Percentiles rank a stretch among this genome's conserved stretches.
Conservation (phyloP, 2,329 filamentous ascomycete genomes). For the Colletotrichum chlorophyti region DNA sequence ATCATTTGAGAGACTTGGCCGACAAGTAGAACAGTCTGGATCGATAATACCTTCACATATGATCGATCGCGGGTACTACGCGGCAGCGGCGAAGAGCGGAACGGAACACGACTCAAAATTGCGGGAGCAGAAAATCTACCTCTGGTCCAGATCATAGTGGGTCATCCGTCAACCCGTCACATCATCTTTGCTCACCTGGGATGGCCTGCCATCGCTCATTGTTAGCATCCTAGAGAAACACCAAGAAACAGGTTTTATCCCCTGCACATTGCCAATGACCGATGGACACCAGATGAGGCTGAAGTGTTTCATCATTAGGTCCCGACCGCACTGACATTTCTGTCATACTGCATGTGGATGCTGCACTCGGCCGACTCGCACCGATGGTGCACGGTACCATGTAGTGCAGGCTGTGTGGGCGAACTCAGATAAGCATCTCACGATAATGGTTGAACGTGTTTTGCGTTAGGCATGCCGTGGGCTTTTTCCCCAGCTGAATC, state of each 20-base stretch:
- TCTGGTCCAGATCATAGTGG: constrained; percentile 9
- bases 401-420: too few relatives aligned
- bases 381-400: constrained; percentile 1
- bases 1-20: constrained; percentile 8
- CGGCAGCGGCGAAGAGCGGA: constrained; percentile 16
- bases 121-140: constrained; percentile 4
- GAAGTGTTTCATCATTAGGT: constrained; percentile 29
- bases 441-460: neutral
- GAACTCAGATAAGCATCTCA: neutral
- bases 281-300: constrained; percentile 25
- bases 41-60: constrained; percentile 21
- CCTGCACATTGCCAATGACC: constrained; percentile 6
- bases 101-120: constrained; percentile 22
- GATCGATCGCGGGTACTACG: constrained; percentile 23
- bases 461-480: neutral
- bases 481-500: neutral
- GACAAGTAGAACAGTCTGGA: constrained; percentile 6
- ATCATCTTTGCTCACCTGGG: too few relatives aligned
- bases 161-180: constrained; percentile 2
- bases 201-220: constrained; percentile 10
- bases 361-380: constrained; percentile 16
- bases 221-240: constrained; percentile 8
- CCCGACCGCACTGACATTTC: constrained; percentile 19
- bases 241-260: constrained; percentile 26
- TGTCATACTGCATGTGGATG: constrained; percentile 19